Evolutionary conservation across 1,284 basidiomycete species (phyloP), one percentile per base, ranked within the genome.

Genomic region (Leccinum colubrinum): DNA sequence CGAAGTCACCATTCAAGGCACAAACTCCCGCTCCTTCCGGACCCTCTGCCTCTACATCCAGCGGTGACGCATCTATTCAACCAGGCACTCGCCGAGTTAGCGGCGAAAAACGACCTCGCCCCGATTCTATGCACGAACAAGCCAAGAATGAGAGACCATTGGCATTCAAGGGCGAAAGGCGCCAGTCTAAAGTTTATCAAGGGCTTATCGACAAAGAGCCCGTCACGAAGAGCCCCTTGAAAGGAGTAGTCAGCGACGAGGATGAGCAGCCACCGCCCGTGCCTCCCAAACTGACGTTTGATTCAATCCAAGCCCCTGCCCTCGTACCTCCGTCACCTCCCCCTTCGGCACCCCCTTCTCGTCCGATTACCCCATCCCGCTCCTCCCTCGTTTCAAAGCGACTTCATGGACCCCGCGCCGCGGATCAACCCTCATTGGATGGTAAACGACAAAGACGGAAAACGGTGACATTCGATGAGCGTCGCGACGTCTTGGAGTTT

Each of bases 401-500:
- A 41, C 82, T 95, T 58, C 89, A 91, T 67, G 95, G 94, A 2
- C 94, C 94, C 4, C 86, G 93, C 33, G 74, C 83, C 3, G 83
- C 80, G 54, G 90, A 76, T 56, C 73, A 73, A 4, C 80, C 80
- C 39, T 77, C 76, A 41, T 71, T 69, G 30, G 74, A 79, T 64
- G 70, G 74, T 60, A 84, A 74, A 70, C 81, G 82, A 61, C 83
- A 81, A 69, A 82, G 82, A 43, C 78, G 86, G 65, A 91, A 95
- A 76, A 95, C 89, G 0, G 95, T 97, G 55, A 94, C 89, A 0
- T 97, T 94, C 67, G 85, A 93, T 74, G 87, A 91, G 67, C 83
- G 87, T 7, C 93, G 93, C 66, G 93, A 97, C 67, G 93, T 97
- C 27, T 80, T 96, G 62, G 94, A 97, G 74, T 94, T 93, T 72